Conservation (phyloP, 768 basidiomycete genomes). For the Russula sp. region DNA sequence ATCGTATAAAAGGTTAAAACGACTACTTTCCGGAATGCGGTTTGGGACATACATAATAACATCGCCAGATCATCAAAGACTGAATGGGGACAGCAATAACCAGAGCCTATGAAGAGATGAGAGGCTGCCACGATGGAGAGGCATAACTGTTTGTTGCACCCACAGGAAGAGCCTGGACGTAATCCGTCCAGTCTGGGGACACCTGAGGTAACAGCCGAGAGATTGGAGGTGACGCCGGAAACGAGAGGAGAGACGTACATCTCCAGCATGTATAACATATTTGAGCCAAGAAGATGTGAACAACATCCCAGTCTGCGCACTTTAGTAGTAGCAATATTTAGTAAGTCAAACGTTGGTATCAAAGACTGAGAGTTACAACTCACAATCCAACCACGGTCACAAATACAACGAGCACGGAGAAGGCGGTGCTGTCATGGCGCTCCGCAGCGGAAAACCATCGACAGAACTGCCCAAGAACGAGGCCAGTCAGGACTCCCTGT, state of each 20-base stretch:
- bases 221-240: background rate
- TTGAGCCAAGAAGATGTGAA: slow-evolving; percentile 7
- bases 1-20: background rate
- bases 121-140: background rate
- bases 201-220: background rate
- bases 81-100: slow-evolving; percentile 15
- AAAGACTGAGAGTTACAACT: background rate
- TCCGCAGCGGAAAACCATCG: slow-evolving; percentile 13
- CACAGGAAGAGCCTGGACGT: slow-evolving; percentile 1
- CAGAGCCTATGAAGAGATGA: slow-evolving; percentile 7
- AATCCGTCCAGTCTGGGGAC: background rate
- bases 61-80: slow-evolving; percentile 18
- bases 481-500: slow-evolving; percentile 13
- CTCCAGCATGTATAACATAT: slow-evolving; percentile 7
- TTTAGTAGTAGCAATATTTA: background rate
- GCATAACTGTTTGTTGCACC: background rate
- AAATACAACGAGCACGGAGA: slow-evolving; percentile 3
- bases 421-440: background rate
- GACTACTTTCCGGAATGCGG: background rate
- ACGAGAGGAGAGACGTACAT: background rate
- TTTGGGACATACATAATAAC: slow-evolving; percentile 19
- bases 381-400: slow-evolving; percentile 20
- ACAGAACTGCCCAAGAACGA: slow-evolving; percentile 16
- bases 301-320: slow-evolving; percentile 10
- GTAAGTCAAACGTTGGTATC: background rate